Base-by-base conservation (phyloP, 2,329 filamentous ascomycete species). In the Fusarium abutilonis region DNA sequence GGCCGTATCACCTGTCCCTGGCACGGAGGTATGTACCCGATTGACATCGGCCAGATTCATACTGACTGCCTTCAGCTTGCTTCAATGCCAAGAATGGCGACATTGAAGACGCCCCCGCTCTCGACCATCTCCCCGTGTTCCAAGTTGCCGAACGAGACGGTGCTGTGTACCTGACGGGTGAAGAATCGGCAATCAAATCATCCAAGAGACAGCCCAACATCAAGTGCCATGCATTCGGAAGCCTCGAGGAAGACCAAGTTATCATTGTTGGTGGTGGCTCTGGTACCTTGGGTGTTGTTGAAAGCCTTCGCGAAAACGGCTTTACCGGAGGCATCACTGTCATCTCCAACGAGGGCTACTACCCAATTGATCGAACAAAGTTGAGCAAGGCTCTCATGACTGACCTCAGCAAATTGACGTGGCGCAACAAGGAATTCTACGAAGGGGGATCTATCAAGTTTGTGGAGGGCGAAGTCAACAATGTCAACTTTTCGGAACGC, bases 301-400 rank as follows among this genome's bases (percentile, higher is more conserved):
- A 98, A 74, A 90, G 87, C 11, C 85, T 99, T 14, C 89, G 94
- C 39, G 89, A 90, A 63, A 87, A 89, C 62, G 93, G 93, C 28
- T 98, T 89, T 80, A 83, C 82, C 6, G 94, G 93, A 13, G 80
- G 85, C 52, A 88, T 99, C 67, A 96, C 93, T 1, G 81, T 97
- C 70, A 88, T 99, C 70, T 89, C 91, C 11, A 88, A 86, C 64
- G 95, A 99, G 76, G 89, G 91, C 19, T 90, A 95, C 74, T 83
- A 90, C 31, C 93, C 93, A 29, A 93, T 98, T 69, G 95, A 99
- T 78, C 87, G 95, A 17, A 92, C 95, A 10, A 98, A 98, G 81
- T 84, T 99, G 38, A 97, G 93, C 72, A 99, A 99, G 78, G 92
- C 94, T 0, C 82, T 99, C 11, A 84, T 97, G 61, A 86, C 91